Evolutionary conservation across 2,329 filamentous ascomycete genomes (phyloP), one percentile per base, ranked within the genome.

Genomic region (Epicoccum sorghinum): DNA sequence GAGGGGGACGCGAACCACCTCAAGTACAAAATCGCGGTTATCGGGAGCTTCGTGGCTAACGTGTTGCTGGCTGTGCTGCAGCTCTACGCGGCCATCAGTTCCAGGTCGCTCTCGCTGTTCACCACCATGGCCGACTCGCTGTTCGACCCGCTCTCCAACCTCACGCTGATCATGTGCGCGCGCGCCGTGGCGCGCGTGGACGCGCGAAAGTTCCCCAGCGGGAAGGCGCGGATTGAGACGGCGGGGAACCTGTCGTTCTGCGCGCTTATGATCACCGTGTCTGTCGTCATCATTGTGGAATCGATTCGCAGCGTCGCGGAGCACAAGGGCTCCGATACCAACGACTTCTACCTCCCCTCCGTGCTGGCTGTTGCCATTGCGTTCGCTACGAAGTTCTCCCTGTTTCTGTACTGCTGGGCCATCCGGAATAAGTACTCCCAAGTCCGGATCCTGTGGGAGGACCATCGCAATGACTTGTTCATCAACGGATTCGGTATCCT

Each of bases 81-180:
- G 76, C 79, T 97, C 33, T 99, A 96, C 72, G 95, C 89, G 38
- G 95, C 95, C 57, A 84, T 91, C 40, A 86, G 89, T 0, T 96
- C 93, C 0, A 87, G 89, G 41, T 97, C 92, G n/a, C 83, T 98
- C 32, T 96, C 93, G 4, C 86, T 99, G 41, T 97, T 98, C 79
- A 97, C 95, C 13, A 99, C 93, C 59, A 96, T 96, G 90, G 93
- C 93, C 13, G 95, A 99, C 75, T 87, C 93, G 46, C 82, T 98
- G 61, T 98, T 98, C 77, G 95, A 98, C 71, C 95, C 92, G 7
- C 72, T 96, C 68, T 93, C 89, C 68, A 97, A 96, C 69, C 74
- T 97, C 47, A 93, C 90, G 0, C 82, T 98, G 12, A 91, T 98
- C 53, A 76, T 96, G 33, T 91, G 89, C 57, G 89, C 93, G 74